Base-by-base conservation (phyloP, 1,139 yeast genomes). In the Insectozyma bohioensis region DNA sequence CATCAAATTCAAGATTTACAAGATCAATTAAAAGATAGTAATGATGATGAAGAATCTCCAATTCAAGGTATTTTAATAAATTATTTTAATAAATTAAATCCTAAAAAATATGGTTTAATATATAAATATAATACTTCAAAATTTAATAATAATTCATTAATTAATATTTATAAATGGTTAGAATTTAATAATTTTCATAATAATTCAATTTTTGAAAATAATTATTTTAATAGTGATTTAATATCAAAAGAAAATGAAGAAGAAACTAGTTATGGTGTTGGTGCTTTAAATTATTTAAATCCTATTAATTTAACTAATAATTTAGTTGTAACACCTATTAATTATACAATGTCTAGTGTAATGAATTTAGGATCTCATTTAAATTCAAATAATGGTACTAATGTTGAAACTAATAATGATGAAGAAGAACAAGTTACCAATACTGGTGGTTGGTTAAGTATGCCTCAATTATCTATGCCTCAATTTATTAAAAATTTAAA, bases 311-410 rank as follows among this genome's bases (percentile, higher is more conserved):
- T 66, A 14, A 62, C 73, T 3, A 64, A 61, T 37, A 61, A 56
- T 28, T 50, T 66, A 31, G 66, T 67, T 6, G 57, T 66, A 9
- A 64, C 54, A 60, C 74, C 75, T 0, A 39, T 67, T 9, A 61
- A 55, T 35, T 57, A 52, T 28, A 66, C 73, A 1, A 52, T 67
- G 33, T 62, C 54, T 33, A 63, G 64, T 20, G 54, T 67, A n/a
- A n/a, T n/a, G n/a, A n/a, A n/a, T n/a, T n/a, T n/a, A n/a, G n/a
- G n/a, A n/a, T n/a, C n/a, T n/a, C n/a, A n/a, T n/a, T n/a, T n/a
- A n/a, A n/a, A n/a, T n/a, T n/a, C n/a, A n/a, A n/a, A n/a, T n/a
- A n/a, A n/a, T n/a, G n/a, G 36, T 20, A 28, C 25, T 10, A 18
- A 23, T 7, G 13, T 24, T 15, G 17, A 26, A 11, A 19, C 29